Base-by-base conservation (phyloP, 208 protist genomes). In the Trichomonas gallinae region DNA sequence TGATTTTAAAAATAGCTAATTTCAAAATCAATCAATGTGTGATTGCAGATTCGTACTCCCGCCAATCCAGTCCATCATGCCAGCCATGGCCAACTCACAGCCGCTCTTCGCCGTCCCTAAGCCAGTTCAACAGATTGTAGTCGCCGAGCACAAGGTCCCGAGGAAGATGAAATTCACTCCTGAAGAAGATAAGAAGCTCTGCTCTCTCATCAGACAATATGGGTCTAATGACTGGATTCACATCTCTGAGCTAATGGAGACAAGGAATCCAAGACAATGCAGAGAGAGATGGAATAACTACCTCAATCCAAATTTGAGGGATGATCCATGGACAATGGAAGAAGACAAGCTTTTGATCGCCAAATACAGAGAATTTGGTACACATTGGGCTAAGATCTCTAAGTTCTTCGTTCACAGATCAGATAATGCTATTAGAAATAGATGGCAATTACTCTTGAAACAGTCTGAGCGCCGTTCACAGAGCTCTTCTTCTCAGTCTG, bases 271-370 rank as follows among this genome's bases (percentile, higher is more conserved):
- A 46, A 44, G 83, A 89, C 83, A 89, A 46, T 89, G 83, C 40
- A 44, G 83, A 46, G 83, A 89, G 23, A 44, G 83, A 46, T 89
- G 83, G 83, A 89, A 89, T 46, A 89, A 89, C 36, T 89, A 89
- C 31, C 13, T 89, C 4, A 89, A 89, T 17, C 83, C 83, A 3
- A 40, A 44, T n/a, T 89, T 89, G 42, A 89, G 83, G 31, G 36
- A 44, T n/a, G 83, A 89, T 46, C 83, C 83, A 44, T 89, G 83
- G 83, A 89, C 83, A 0, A n/a, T n/a, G 45, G 83, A 89, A 89
- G 83, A 89, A 46, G 83, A 89, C 31, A 46, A 89, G 8, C 34
- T 89, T 11, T 40, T 89, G 45, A 40, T 44, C 4, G 40, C 13
- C 9, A 89, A 89, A 46, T 89, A 89, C 31, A 4, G 13, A 46